These are phyloP conservation scores for Dioscorea dumetorum DNA, from an alignment of 106 monocot genomes.

Conservation along the genomic window DNA sequence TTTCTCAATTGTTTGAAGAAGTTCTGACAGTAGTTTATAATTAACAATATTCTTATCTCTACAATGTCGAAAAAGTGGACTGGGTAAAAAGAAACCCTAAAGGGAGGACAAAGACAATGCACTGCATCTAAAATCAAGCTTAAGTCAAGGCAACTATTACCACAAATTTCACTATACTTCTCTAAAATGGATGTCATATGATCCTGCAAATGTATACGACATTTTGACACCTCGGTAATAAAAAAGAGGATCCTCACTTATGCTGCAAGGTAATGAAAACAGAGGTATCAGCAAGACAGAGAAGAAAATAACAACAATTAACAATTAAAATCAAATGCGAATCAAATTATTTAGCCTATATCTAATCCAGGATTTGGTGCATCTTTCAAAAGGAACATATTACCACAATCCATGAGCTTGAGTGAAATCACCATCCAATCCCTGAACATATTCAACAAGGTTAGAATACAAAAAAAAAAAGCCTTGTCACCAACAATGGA, in stretches of 20 bases:
- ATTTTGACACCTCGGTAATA: constrained; percentile 17
- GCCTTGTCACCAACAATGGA: no score
- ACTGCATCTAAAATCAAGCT: constrained; percentile 32
- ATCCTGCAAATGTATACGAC: constrained; percentile 31
- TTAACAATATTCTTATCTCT: constrained; percentile 8
- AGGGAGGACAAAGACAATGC: constrained; percentile 41
- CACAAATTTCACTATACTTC: constrained; percentile 34
- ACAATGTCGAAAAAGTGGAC: constrained; percentile 42
- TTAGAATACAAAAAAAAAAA: no score
- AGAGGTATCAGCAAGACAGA: no score
- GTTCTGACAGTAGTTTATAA: constrained; percentile 9
- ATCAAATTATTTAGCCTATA: no score
- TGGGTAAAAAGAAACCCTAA: constrained; percentile 38
- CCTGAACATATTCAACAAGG: no score
- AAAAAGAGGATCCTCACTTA: constrained; percentile 23
- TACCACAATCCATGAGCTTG: no score
- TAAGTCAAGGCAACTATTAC: constrained; percentile 14
- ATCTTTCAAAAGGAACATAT: no score
- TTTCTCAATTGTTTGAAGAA: constrained; percentile 44
- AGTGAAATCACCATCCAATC: no score
- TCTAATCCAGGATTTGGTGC: no score
- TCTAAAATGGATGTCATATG: constrained; percentile 36
- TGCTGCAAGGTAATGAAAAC: constrained; percentile 23
- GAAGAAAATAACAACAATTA: no score
- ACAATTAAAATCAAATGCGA: no score